A percentile compares a stretch with the other conserved stretches of the same genome.
Evolutionary conservation across 495 filamentous ascomycete species (phyloP).

Genomic region (Hyaloscypha variabilis): DNA sequence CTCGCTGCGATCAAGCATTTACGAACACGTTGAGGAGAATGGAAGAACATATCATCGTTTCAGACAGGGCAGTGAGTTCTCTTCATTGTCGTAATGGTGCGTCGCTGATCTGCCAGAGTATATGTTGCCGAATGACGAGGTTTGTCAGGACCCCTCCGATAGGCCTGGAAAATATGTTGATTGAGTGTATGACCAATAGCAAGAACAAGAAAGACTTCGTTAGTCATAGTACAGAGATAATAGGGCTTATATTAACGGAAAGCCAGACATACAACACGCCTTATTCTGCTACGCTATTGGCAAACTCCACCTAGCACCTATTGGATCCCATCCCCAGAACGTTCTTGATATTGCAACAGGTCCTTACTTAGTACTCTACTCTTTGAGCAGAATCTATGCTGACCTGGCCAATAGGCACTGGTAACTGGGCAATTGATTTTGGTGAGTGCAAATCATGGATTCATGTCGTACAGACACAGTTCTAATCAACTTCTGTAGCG

Average conservation of each 20-base stretch:
- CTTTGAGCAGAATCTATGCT: not conserved
- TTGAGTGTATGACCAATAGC: no score
- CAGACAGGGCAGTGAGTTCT: slow-evolving; percentile 1
- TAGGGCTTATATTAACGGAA: slow-evolving; percentile 6
- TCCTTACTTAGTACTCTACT: not conserved
- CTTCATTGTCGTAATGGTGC: not conserved
- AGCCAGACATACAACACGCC: slow-evolving; percentile 50
- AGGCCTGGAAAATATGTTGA: no score
- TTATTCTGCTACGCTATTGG: slow-evolving; percentile 44
- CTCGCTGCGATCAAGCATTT: not conserved
- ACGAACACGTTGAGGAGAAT: slow-evolving; percentile 4
- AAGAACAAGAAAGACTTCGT: slow-evolving; percentile 20
- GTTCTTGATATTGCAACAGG: slow-evolving; percentile 16
- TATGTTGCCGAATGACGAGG: slow-evolving; percentile 42
- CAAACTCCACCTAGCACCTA: slow-evolving; percentile 44
- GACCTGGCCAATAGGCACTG: not conserved
- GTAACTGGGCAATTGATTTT: slow-evolving; percentile 19
- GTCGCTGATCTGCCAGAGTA: slow-evolving; percentile 31
- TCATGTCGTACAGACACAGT: not conserved
- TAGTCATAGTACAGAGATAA: not conserved
- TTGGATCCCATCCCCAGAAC: slow-evolving; percentile 31
- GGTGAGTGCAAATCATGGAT: not conserved
- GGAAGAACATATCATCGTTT: slow-evolving; percentile 4
- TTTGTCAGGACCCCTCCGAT: slow-evolving; percentile 18
- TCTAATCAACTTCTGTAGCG: slow-evolving; percentile 20